Conservation (phyloP, 768 basidiomycete genomes). For the Suillus weaverae region DNA sequence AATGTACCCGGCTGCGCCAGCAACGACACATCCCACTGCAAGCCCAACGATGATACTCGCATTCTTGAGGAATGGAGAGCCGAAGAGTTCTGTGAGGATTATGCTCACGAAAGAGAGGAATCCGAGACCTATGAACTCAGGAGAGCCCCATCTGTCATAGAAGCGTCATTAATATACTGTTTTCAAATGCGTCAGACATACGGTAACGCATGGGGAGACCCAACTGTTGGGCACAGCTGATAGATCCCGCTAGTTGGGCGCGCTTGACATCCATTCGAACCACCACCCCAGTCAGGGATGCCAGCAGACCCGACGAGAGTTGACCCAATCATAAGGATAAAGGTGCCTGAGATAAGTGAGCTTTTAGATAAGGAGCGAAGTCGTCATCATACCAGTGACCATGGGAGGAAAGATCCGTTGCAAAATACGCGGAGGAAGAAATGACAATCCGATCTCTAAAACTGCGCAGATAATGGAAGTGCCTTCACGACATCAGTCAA, state of each 20-base stretch:
- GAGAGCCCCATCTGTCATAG: constrained; percentile 65
- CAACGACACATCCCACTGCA: not conserved
- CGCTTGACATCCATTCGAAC: constrained; percentile 65
- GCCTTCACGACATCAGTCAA: constrained; percentile 37
- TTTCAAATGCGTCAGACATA: constrained; percentile 30
- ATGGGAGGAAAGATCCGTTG: constrained; percentile 77
- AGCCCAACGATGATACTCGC: constrained; percentile 55
- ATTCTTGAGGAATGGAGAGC: constrained; percentile 84
- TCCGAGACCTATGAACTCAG: constrained; percentile 83
- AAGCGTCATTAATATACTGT: not conserved
- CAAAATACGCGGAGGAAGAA: constrained; percentile 63
- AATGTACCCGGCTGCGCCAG: constrained; percentile 48
- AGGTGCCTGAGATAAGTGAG: constrained; percentile 49
- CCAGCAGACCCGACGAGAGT: constrained; percentile 75
- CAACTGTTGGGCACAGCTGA: constrained; percentile 67
- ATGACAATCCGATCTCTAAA: constrained; percentile 77
- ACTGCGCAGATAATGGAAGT: constrained; percentile 78
- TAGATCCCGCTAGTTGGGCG: constrained; percentile 70
- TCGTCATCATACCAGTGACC: constrained; percentile 55
- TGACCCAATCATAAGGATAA: constrained; percentile 79
- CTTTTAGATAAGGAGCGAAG: not conserved
- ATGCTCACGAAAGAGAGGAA: constrained; percentile 81
- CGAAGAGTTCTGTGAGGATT: constrained; percentile 78
- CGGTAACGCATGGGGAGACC: constrained; percentile 68
- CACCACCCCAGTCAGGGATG: constrained; percentile 82